phyloP scores from a whole-genome alignment of 106 monocot species.

The Dendrobium officinale region DNA sequence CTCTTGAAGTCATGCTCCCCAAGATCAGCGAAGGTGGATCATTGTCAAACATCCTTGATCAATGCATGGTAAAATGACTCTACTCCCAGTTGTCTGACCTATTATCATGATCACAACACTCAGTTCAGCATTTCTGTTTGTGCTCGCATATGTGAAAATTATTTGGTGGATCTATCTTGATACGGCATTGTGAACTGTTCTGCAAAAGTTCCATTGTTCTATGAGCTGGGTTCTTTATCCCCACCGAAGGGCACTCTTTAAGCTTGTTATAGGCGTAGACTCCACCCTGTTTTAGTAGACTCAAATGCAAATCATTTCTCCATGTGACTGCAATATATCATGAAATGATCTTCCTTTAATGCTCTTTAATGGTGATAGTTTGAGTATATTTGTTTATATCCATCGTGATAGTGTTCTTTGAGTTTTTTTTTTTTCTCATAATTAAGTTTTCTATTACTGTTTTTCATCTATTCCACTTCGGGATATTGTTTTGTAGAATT shows the following conservation, averaged over 20 bases:
- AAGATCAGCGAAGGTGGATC: slow-evolving; percentile 86
- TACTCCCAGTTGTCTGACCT: background rate
- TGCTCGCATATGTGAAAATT: background rate
- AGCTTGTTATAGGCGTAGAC: background rate
- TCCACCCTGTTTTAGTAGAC: background rate
- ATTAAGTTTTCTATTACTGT: background rate
- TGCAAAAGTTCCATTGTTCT: background rate
- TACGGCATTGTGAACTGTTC: background rate
- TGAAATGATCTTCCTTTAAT: background rate
- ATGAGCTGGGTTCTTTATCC: background rate
- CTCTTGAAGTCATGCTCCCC: slow-evolving; percentile 85
- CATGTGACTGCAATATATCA: background rate
- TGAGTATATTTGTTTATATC: background rate
- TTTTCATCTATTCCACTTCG: background rate
- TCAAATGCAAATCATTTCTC: background rate
- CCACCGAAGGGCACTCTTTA: background rate
- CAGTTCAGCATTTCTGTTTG: background rate
- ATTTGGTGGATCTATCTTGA: background rate
- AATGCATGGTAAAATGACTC: slow-evolving; percentile 71
- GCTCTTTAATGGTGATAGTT: background rate
- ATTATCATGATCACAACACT: background rate
- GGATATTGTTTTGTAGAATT: background rate
- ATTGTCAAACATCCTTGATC: slow-evolving; percentile 80
- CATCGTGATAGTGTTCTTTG: background rate
- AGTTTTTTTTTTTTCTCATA: background rate